Evolutionary conservation across 179 eudicot genomes (phyloP).

Genomic region (Gypsophila paniculata): DNA sequence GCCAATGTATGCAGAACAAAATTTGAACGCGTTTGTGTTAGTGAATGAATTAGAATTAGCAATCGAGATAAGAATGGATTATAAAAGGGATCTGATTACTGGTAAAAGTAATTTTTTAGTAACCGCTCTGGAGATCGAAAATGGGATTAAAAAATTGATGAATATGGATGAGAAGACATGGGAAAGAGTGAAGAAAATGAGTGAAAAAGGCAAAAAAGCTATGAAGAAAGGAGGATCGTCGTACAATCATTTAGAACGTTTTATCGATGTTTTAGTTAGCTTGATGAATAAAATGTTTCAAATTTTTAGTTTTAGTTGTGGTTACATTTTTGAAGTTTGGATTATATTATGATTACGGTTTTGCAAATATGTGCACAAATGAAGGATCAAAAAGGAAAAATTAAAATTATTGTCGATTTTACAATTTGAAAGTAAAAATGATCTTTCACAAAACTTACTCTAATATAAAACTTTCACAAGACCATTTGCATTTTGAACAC

Average conservation of each 20-base stretch:
- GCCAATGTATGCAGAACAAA: constrained; percentile 13
- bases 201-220: background rate
- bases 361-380: no score
- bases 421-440: no score
- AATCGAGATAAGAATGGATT: constrained; percentile 10
- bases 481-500: no score
- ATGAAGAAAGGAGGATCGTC: constrained; percentile 16
- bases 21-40: background rate
- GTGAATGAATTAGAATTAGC: constrained; percentile 14
- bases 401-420: no score
- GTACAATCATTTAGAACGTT: background rate
- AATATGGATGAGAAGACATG: background rate
- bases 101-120: background rate
- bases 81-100: background rate
- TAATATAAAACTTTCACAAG: no score
- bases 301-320: no score
- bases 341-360: no score
- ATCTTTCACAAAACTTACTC: no score
- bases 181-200: background rate
- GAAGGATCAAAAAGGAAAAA: no score
- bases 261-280: no score
- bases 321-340: no score
- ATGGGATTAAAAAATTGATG: background rate
- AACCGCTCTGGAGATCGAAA: background rate
- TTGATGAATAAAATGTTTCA: no score